phyloP scores from a whole-genome alignment of 257 asterid genomes.

The Parsonsia alboflavescens region DNA sequence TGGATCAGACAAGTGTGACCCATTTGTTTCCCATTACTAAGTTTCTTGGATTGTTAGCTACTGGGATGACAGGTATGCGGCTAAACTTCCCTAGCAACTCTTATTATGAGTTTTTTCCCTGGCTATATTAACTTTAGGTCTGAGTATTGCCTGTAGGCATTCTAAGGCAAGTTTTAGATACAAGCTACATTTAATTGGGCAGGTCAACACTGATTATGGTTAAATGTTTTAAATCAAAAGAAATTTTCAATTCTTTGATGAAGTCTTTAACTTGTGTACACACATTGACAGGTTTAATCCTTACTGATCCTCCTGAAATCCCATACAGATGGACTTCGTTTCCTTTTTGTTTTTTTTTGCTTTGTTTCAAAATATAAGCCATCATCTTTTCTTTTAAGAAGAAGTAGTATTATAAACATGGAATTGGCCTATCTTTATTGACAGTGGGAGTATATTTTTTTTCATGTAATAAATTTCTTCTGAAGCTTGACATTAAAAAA shows the following conservation, averaged over 20 bases:
- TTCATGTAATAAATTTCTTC: not conserved
- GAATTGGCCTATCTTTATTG: no score
- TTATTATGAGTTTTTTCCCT: not conserved
- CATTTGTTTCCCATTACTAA: slow-evolving; percentile 83
- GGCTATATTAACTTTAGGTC: not conserved
- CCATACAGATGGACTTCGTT: no score
- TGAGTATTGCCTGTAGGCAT: not conserved
- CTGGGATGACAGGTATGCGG: slow-evolving; percentile 83
- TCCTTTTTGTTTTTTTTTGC: no score
- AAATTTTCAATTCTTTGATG: not conserved
- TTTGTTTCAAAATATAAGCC: no score
- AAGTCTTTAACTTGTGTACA: not conserved
- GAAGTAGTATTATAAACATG: no score
- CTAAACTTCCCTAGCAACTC: slow-evolving; percentile 9
- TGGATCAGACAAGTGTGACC: slow-evolving; percentile 93
- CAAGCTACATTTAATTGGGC: not conserved
- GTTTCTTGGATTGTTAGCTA: slow-evolving; percentile 82
- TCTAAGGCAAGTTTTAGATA: not conserved
- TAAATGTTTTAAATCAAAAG: not conserved
- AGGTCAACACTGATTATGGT: not conserved
- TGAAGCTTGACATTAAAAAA: not conserved
- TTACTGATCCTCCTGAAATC: not conserved
- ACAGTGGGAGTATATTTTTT: no score
- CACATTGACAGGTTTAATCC: not conserved
- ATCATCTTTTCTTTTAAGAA: no score